Evolutionary conservation across 2,329 filamentous ascomycete genomes (phyloP).

Genomic region (Epichloe hybrida): DNA sequence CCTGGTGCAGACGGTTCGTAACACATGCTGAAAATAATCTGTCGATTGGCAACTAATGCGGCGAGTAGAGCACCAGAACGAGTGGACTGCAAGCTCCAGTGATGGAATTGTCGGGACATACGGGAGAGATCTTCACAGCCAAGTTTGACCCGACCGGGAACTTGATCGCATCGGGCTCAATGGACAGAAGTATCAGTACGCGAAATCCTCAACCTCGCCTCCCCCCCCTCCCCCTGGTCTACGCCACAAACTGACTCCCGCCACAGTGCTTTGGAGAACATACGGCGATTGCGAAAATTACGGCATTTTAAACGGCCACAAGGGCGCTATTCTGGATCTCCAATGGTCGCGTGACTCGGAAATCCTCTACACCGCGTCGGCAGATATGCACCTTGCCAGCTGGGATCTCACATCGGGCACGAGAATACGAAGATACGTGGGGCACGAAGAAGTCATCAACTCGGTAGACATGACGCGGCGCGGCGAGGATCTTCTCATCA

Average conservation of each 20-base stretch:
- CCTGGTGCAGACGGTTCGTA: slow-evolving; percentile 37
- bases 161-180: slow-evolving; percentile 83
- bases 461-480: slow-evolving; percentile 75
- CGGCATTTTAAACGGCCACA: slow-evolving; percentile 75
- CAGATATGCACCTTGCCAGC: slow-evolving; percentile 83
- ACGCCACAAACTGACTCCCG: not conserved
- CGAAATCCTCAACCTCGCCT: not conserved
- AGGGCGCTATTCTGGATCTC: slow-evolving; percentile 78
- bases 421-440: slow-evolving; percentile 80
- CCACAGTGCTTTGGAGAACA: slow-evolving; percentile 77
- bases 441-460: slow-evolving; percentile 95
- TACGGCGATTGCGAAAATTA: slow-evolving; percentile 93
- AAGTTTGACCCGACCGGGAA: slow-evolving; percentile 83
- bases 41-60: not conserved
- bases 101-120: slow-evolving; percentile 77
- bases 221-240: too few relatives aligned
- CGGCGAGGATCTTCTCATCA: slow-evolving; percentile 81
- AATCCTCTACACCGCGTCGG: slow-evolving; percentile 81
- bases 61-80: slow-evolving; percentile 55
- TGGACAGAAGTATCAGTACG: slow-evolving; percentile 83
- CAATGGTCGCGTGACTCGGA: slow-evolving; percentile 95
- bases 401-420: slow-evolving; percentile 92
- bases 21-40: not conserved
- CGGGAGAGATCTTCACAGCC: slow-evolving; percentile 81
- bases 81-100: slow-evolving; percentile 79